These are phyloP conservation scores for Yamadazyma phyllophila DNA, from an alignment of 805 yeast species.

Conservation along the genomic window DNA sequence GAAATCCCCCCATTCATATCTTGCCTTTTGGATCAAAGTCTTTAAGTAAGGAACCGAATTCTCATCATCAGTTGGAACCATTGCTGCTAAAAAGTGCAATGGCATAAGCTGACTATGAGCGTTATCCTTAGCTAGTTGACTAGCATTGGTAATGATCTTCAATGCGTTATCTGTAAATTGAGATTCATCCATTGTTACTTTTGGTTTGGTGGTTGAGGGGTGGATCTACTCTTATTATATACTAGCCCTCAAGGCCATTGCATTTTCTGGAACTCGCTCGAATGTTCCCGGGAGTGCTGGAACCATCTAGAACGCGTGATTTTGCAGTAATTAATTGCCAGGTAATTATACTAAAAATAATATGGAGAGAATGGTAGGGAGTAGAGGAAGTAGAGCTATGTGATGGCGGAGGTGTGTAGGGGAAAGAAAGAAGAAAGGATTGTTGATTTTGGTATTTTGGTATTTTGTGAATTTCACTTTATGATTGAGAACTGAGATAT, in stretches of 20 bases:
- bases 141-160: slow-evolving; percentile 73
- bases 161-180: slow-evolving; percentile 95
- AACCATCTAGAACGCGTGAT: slow-evolving; percentile 11
- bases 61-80: slow-evolving; percentile 63
- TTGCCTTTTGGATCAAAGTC: slow-evolving; percentile 78
- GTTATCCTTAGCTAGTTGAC: slow-evolving; percentile 79
- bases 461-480: too few relatives aligned
- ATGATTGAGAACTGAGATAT: too few relatives aligned
- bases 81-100: slow-evolving; percentile 88
- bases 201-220: neutral
- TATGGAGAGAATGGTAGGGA: too few relatives aligned
- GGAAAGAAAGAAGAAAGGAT: too few relatives aligned
- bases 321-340: slow-evolving; percentile 3
- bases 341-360: neutral
- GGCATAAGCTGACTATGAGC: slow-evolving; percentile 82
- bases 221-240: neutral
- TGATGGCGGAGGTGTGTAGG: too few relatives aligned
- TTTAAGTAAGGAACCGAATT: slow-evolving; percentile 59
- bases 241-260: neutral
- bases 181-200: slow-evolving; percentile 52
- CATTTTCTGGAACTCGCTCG: slow-evolving; percentile 5
- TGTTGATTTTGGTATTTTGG: too few relatives aligned
- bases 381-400: too few relatives aligned
- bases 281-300: slow-evolving; percentile 12
- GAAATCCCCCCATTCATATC: slow-evolving; percentile 81